Base-by-base conservation (phyloP, 1,139 yeast genomes). In the Pichia cactophila region DNA sequence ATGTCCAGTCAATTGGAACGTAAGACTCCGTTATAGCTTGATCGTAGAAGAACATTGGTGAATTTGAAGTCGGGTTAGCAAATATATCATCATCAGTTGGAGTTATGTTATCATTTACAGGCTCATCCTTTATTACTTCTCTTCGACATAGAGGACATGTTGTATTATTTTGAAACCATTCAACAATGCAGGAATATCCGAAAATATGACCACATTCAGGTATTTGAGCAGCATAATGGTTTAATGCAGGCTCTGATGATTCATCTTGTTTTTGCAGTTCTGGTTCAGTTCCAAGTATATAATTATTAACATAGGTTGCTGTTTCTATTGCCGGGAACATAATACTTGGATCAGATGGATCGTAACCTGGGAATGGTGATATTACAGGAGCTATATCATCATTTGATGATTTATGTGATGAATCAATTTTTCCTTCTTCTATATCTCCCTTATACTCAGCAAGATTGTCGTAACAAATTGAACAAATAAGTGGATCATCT, bases 101-200 rank as follows among this genome's bases (percentile, higher is more conserved):
- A 10, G n/a, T 31, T 14, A 31, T 31, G n/a, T 12, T 14, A 31
- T 10, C 35, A 31, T 14, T 14, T 11, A 14, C 14, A 43, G 55
- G 38, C 29, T 58, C 62, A 10, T 60, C 54, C 1, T 56, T 52
- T 17, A 23, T n/a, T 4, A 61, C 50, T 42, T 63, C 66, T 26
- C 59, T 53, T n/a, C 68, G 55, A 44, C 69, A 65, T 10, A 65
- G 52, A 5, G 69, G 69, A 50, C 69, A 65, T 11, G 66, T 53
- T 5, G 53, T 50, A 45, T 59, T 57, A n/a, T 56, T 50, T 35
- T 56, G 50, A 31, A 63, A 52, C 69, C 69, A 65, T 45, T 63
- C 66, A 5, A 53, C 55, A 6, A 65, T 61, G 51, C 69, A 65
- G 6, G 67, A 57, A 31, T 54, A 53, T 4, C 69, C 69, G 47